Evolutionary conservation across 805 yeast genomes (phyloP).

Genomic region (Ogataea neopini): DNA sequence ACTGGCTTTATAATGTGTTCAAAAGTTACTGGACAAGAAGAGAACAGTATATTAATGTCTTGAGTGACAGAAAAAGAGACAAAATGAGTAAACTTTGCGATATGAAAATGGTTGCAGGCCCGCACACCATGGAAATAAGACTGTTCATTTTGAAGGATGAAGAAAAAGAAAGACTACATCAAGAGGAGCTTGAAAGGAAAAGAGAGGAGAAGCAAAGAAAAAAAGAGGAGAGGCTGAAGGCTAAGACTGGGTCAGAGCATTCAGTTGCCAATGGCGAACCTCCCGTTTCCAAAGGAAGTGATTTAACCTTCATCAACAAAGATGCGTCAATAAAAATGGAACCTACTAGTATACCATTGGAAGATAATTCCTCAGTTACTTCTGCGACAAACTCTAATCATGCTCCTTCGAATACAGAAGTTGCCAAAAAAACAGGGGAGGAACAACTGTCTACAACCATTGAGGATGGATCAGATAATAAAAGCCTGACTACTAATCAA

Average conservation of each 20-base stretch:
- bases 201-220: conserved; percentile 34
- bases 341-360: background rate
- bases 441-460: background rate
- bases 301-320: background rate
- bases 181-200: conserved; percentile 33
- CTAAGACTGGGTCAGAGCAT: conserved; percentile 3
- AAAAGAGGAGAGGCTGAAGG: conserved; percentile 34
- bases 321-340: background rate
- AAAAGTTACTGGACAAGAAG: conserved; percentile 67
- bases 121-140: conserved; percentile 76
- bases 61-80: conserved; percentile 57
- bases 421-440: too few relatives aligned
- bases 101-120: conserved; percentile 70
- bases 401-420: background rate
- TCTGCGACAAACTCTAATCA: background rate
- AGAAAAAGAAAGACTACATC: conserved; percentile 49
- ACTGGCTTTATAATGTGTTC: conserved; percentile 70
- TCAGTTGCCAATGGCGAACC: background rate
- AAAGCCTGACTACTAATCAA: background rate
- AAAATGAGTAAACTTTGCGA: conserved; percentile 88
- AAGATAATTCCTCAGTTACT: background rate
- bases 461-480: background rate
- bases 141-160: conserved; percentile 87
- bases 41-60: conserved; percentile 50
- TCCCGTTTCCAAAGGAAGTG: background rate